Conservation (phyloP, 2,329 filamentous ascomycete genomes). For the Fonsecaea pugnacius region DNA sequence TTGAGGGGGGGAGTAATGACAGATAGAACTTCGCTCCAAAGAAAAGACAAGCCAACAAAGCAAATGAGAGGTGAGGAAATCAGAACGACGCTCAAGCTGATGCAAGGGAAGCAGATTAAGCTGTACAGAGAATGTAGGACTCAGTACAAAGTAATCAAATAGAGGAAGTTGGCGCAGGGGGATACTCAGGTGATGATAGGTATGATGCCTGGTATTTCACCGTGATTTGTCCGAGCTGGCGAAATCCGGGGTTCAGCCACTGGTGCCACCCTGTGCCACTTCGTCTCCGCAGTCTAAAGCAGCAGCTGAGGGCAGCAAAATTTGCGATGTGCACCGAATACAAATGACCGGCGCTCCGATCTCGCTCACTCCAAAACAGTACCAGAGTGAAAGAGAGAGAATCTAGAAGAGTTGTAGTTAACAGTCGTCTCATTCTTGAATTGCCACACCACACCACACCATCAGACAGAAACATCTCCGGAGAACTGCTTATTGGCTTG, state of each 20-base stretch:
- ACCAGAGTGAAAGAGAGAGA: background rate
- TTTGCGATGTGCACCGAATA: background rate
- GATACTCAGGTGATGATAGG: slow-evolving; percentile 8
- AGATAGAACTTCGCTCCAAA: background rate
- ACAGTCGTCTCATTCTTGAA: background rate
- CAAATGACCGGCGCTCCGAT: background rate
- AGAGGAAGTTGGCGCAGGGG: background rate
- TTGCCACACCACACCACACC: slow-evolving; percentile 6
- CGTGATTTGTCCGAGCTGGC: background rate
- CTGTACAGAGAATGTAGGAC: too few relatives aligned
- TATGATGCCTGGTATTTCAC: background rate
- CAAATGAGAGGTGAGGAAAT: background rate
- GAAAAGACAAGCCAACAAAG: background rate
- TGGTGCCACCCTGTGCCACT: background rate
- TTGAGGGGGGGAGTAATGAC: background rate
- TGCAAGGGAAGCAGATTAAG: background rate
- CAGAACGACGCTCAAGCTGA: background rate
- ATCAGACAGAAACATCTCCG: background rate
- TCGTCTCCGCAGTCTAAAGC: slow-evolving; percentile 3
- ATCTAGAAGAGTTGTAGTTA: background rate
- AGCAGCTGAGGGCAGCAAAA: background rate
- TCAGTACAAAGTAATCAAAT: background rate
- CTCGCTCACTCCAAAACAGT: background rate
- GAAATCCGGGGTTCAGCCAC: slow-evolving; percentile 4
- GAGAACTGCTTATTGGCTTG: slow-evolving; percentile 10